phyloP scores from a whole-genome alignment of 176 grass and related monocot genomes.

The Oryza nivara region DNA sequence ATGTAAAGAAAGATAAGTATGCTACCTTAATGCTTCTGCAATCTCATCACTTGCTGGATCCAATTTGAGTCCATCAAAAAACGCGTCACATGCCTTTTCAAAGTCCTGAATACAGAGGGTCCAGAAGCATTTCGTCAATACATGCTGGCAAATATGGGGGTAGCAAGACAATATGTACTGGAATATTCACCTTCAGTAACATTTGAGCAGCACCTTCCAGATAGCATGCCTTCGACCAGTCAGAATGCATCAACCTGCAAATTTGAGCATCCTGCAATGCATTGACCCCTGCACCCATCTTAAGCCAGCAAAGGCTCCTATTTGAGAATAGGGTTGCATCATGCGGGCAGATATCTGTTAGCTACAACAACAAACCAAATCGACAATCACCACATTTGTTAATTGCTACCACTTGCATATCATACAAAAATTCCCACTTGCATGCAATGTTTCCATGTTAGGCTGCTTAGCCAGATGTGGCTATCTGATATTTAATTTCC shows the following conservation, averaged over 20 bases:
- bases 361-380: constrained; percentile 32
- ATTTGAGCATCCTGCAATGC: constrained; percentile 43
- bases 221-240: constrained; percentile 52
- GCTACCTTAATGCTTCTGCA: neutral
- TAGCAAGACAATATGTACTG: too few species aligned
- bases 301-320: constrained; percentile 50
- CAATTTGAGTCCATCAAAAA: neutral
- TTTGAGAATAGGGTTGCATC: constrained; percentile 42
- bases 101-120: neutral
- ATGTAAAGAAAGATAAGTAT: neutral
- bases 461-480: too few species aligned
- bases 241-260: constrained; percentile 24
- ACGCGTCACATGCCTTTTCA: constrained; percentile 12
- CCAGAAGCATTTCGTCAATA: neutral
- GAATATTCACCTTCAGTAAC: constrained; percentile 44
- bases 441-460: too few species aligned
- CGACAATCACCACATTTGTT: constrained; percentile 6
- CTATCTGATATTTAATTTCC: too few species aligned
- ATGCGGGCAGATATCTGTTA: neutral
- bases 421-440: too few species aligned
- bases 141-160: too few species aligned
- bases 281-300: constrained; percentile 28
- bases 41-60: constrained; percentile 4
- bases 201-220: constrained; percentile 46
- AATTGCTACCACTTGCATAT: neutral